Conservation (phyloP, 257 asterid genomes). For the Verbascum thapsus region DNA sequence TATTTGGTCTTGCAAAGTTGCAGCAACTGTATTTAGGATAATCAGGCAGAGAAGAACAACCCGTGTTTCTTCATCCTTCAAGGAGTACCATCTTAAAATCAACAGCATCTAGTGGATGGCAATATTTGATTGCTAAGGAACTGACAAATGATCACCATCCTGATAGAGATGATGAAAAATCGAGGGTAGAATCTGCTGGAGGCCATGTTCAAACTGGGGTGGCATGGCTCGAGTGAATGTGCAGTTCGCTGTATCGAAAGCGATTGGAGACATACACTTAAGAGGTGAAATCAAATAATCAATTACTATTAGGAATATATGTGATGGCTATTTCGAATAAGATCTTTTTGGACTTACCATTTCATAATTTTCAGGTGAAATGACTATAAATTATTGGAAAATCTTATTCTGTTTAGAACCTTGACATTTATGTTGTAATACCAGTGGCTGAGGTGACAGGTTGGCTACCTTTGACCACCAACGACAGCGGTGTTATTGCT, state of each 20-base stretch:
- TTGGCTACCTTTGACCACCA: slow-evolving; percentile 81
- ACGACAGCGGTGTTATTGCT: slow-evolving; percentile 86
- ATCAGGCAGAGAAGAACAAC: slow-evolving; percentile 57
- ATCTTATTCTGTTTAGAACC: slow-evolving; percentile 37
- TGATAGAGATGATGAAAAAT: slow-evolving; percentile 87
- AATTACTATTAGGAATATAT: neutral
- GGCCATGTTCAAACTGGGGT: slow-evolving; percentile 87
- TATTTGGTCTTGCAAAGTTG: slow-evolving; percentile 40
- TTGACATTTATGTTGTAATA: slow-evolving; percentile 85
- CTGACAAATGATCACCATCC: slow-evolving; percentile 96
- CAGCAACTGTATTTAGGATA: slow-evolving; percentile 79
- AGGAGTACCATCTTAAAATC: slow-evolving; percentile 59
- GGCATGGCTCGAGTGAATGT: slow-evolving; percentile 97
- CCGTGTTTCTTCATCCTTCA: slow-evolving; percentile 51
- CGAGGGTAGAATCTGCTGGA: slow-evolving; percentile 88
- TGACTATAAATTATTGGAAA: slow-evolving; percentile 9
- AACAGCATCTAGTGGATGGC: slow-evolving; percentile 76
- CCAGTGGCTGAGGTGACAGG: slow-evolving; percentile 97
- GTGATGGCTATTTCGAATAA: slow-evolving; percentile 22
- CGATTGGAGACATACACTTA: slow-evolving; percentile 85
- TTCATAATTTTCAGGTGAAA: slow-evolving; percentile 15
- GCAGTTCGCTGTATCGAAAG: slow-evolving; percentile 88
- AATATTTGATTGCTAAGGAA: slow-evolving; percentile 69
- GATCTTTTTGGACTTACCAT: neutral
- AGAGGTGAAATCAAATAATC: slow-evolving; percentile 50